Conservation (phyloP, 2,329 filamentous ascomycete genomes). For the Ilyonectria destructans region DNA sequence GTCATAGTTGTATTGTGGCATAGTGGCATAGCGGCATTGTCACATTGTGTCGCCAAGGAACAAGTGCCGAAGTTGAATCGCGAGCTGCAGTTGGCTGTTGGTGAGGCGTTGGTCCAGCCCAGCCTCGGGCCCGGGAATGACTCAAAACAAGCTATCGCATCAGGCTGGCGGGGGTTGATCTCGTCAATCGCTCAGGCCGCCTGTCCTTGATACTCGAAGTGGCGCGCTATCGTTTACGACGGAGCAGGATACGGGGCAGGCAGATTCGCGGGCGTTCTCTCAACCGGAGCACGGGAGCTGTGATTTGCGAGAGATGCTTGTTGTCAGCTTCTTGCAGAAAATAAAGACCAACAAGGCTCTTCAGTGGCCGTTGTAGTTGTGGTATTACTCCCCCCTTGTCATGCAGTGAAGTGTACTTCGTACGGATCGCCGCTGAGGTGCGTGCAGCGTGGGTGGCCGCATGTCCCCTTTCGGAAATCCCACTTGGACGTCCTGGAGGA, state of each 20-base stretch:
- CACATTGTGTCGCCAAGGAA: not conserved
- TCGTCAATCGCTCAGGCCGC: not conserved
- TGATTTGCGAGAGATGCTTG: not conserved
- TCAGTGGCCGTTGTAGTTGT: not conserved
- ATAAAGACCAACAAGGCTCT: not conserved
- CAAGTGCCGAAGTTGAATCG: not conserved
- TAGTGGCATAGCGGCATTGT: no score
- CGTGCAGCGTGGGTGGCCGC: not conserved
- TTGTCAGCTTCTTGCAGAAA: no score
- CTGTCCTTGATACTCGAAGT: not conserved
- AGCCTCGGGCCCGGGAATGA: not conserved
- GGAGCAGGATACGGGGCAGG: conserved; percentile 10
- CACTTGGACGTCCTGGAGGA: not conserved
- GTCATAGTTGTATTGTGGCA: no score
- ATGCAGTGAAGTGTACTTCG: not conserved
- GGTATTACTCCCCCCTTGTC: not conserved
- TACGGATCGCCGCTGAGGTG: not conserved
- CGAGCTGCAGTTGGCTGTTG: not conserved
- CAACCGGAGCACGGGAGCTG: no score
- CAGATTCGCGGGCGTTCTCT: conserved; percentile 3
- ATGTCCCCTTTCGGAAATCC: not conserved
- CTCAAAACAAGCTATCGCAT: conserved; percentile 4
- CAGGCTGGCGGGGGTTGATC: not conserved
- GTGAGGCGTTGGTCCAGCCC: not conserved
- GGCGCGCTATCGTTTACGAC: conserved; percentile 24